Evolutionary conservation across 495 filamentous ascomycete species (phyloP), one percentile per base, ranked within the genome.

Genomic region (Daldinia loculata): DNA sequence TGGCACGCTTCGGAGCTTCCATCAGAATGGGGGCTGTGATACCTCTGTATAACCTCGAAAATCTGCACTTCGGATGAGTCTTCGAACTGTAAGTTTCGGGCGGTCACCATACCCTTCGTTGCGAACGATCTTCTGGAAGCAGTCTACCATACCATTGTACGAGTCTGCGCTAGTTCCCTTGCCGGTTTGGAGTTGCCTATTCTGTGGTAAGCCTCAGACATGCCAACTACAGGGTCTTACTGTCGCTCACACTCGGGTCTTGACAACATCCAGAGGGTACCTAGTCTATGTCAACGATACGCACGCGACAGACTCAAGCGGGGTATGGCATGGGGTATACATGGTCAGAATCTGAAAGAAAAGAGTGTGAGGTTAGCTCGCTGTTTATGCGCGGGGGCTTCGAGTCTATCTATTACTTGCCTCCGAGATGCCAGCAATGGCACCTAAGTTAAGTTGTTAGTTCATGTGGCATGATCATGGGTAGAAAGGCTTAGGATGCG

Each of bases 261-360:
- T 99, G 76, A 99, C 93, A 50, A 98, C 95, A 81, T 99, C 95
- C 75, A 99, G 85, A 74, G 95, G 95, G 85, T 99, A 99, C 95
- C 94, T 98, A 57, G 51, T 57, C 12, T 38, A 34, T 43, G 56
- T 67, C 34, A 97, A 95, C 92, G 95, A 79, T 27, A 72, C 59
- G 63, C 68, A 72, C 69, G 78, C 63, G 68, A 79, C 78, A 81
- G 24, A 48, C 41, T 63, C 73, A 68, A 64, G 73, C 74, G 48
- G 38, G 73, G 41, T 29, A 34, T 77, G 50, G 58, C 43, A 51
- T 69, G 9, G 8, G 9, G 8, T 56, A 56, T 56, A 63, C 51
- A 70, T 56, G 50, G 66, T 65, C 29, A 67, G 29, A 56, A 52
- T 62, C 73, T 66, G 34, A 11, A 52, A 60, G 41, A 19, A 15